A percentile compares a stretch with the other conserved stretches of the same genome.
These are phyloP conservation scores for Globisporangium carolinianum DNA, from an alignment of 352 stramenopile genomes.

Conservation along the genomic window DNA sequence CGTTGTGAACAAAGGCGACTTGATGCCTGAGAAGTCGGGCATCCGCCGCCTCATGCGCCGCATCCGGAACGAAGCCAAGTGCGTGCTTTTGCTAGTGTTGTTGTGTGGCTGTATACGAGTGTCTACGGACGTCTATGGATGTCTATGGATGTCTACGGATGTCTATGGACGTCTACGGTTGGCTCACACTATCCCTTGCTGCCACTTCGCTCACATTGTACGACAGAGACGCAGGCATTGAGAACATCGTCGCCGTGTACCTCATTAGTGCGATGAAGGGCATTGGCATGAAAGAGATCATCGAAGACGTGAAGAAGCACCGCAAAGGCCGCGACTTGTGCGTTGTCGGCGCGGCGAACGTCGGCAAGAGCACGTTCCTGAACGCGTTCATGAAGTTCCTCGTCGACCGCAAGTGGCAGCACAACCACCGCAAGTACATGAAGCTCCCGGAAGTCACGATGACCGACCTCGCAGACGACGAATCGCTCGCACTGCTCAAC, in stretches of 20 bases:
- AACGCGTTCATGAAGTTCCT: conserved; percentile 86
- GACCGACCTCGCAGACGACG: conserved; percentile 39
- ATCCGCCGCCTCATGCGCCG: conserved; percentile 73
- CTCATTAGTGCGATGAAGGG: conserved; percentile 82
- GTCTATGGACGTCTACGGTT: neutral
- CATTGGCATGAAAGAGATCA: conserved; percentile 83
- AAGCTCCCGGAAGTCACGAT: conserved; percentile 54
- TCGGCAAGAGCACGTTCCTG: conserved; percentile 90
- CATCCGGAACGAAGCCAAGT: conserved; percentile 75
- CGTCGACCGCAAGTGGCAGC: conserved; percentile 77
- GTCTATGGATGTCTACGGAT: neutral
- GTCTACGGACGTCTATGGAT: no score
- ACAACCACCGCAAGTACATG: conserved; percentile 86
- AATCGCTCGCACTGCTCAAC: conserved; percentile 44
- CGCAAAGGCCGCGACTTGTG: conserved; percentile 82
- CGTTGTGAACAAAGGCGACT: conserved; percentile 88
- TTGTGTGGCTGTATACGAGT: neutral
- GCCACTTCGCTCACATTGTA: neutral
- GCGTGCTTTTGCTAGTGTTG: conserved; percentile 5
- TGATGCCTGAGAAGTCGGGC: conserved; percentile 81
- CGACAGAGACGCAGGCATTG: conserved; percentile 49
- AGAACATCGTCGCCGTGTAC: conserved; percentile 77
- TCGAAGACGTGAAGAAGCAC: conserved; percentile 73
- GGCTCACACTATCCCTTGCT: conserved; percentile 1
- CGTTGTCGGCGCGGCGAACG: conserved; percentile 89